These are phyloP conservation scores for Hortiboletus rubellus DNA, from an alignment of 1,284 basidiomycete species.

Conservation along the genomic window DNA sequence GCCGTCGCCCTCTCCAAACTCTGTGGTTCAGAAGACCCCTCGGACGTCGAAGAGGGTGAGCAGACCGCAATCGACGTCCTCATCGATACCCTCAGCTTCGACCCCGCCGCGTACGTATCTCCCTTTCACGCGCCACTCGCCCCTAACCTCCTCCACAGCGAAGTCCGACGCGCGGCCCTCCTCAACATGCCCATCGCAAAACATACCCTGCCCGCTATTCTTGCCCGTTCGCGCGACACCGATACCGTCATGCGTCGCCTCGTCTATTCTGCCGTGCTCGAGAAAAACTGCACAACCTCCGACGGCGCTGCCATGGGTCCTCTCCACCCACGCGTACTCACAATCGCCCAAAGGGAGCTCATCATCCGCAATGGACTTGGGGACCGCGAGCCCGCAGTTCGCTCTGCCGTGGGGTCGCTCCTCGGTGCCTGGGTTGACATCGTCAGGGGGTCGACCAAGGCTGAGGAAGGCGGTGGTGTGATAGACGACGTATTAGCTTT, in stretches of 20 bases:
- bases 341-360: constrained; percentile 76
- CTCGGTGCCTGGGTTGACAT: constrained; percentile 78
- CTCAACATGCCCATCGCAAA: constrained; percentile 73
- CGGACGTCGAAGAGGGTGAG: constrained; percentile 66
- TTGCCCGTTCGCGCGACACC: constrained; percentile 83
- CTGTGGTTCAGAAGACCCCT: constrained; percentile 72
- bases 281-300: constrained; percentile 22
- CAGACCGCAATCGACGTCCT: constrained; percentile 68
- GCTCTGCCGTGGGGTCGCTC: constrained; percentile 76
- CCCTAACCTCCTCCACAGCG: constrained; percentile 47
- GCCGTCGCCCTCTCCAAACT: constrained; percentile 85
- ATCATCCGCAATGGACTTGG: constrained; percentile 83
- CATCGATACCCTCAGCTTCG: constrained; percentile 72
- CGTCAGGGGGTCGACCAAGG: constrained; percentile 48
- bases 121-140: not conserved
- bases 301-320: constrained; percentile 45
- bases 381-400: constrained; percentile 84
- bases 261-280: constrained; percentile 73
- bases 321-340: constrained; percentile 67
- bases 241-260: constrained; percentile 83
- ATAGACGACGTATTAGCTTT: constrained; percentile 58
- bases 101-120: constrained; percentile 72
- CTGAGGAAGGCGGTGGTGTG: constrained; percentile 43
- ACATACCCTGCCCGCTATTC: constrained; percentile 64
- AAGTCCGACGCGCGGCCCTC: constrained; percentile 88